These are phyloP conservation scores for Glomus cerebriforme DNA, from an alignment of 192 early-diverging fungal genomes.

Conservation along the genomic window DNA sequence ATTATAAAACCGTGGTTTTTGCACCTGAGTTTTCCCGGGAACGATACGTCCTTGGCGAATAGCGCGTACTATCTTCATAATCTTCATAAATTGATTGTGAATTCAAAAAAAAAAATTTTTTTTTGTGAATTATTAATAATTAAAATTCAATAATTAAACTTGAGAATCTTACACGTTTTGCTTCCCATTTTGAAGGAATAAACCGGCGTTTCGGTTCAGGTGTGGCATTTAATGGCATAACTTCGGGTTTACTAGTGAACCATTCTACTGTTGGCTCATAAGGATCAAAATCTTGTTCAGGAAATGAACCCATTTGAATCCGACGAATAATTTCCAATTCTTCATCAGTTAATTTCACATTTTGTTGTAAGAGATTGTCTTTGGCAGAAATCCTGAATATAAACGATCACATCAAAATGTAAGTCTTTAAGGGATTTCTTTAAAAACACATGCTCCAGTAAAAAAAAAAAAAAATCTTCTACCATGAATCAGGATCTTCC, in stretches of 20 bases:
- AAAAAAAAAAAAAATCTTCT: constrained; percentile 6
- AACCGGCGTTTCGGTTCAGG: constrained; percentile 96
- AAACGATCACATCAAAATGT: neutral
- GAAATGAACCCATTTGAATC: constrained; percentile 77
- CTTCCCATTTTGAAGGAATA: constrained; percentile 93
- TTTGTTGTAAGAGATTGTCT: constrained; percentile 77
- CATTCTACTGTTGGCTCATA: constrained; percentile 95
- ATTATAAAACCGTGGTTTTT: constrained; percentile 79
- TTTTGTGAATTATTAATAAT: neutral
- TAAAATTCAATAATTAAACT: neutral
- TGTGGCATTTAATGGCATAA: constrained; percentile 83
- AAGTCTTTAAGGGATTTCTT: neutral
- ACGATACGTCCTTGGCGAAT: constrained; percentile 88
- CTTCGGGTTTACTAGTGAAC: constrained; percentile 84
- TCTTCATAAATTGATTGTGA: constrained; percentile 33
- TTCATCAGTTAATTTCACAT: constrained; percentile 83
- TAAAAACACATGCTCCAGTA: neutral
- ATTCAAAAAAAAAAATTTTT: neutral
- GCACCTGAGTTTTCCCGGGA: constrained; percentile 53
- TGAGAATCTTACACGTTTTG: constrained; percentile 61
- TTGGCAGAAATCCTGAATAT: constrained; percentile 65
- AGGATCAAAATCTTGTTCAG: constrained; percentile 85
- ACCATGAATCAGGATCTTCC: constrained; percentile 93
- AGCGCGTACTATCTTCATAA: constrained; percentile 97
- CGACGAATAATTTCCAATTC: constrained; percentile 94